A percentile compares a stretch with the other conserved stretches of the same genome.
phyloP scores from a whole-genome alignment of 163 green algal genomes.

The Prototheca stagnorum region DNA sequence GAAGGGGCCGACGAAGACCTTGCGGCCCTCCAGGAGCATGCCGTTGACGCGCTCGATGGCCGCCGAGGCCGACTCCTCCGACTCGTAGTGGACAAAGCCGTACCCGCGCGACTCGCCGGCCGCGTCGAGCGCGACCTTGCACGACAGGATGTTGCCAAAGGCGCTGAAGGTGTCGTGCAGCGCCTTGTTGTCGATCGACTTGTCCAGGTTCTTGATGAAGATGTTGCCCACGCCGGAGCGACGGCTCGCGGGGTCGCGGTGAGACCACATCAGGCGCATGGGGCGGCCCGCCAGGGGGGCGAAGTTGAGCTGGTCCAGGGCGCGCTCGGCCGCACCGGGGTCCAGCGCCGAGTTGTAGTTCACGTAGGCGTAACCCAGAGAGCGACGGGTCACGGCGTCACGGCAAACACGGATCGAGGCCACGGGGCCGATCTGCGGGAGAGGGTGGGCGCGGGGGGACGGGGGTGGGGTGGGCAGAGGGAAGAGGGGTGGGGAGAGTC shows the following conservation, averaged over 20 bases:
- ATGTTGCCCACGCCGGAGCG: slow-evolving; percentile 82
- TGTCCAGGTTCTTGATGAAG: slow-evolving; percentile 99
- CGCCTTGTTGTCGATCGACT: slow-evolving; percentile 90
- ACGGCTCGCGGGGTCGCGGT: slow-evolving; percentile 74
- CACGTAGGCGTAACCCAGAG: slow-evolving; percentile 96
- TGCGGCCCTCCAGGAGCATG: slow-evolving; percentile 87
- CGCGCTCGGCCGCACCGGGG: slow-evolving; percentile 9
- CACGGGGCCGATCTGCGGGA: slow-evolving; percentile 80
- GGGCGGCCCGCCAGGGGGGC: slow-evolving; percentile 62
- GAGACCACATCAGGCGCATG: slow-evolving; percentile 96
- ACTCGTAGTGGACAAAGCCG: slow-evolving; percentile 69
- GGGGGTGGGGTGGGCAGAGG: background rate
- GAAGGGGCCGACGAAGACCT: slow-evolving; percentile 88
- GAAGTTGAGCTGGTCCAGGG: slow-evolving; percentile 75
- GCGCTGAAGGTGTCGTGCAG: slow-evolving; percentile 94
- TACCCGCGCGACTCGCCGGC: slow-evolving; percentile 56
- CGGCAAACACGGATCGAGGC: slow-evolving; percentile 95
- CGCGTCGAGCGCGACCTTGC: slow-evolving; percentile 60
- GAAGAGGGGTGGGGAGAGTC: background rate
- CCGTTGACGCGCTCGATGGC: slow-evolving; percentile 84
- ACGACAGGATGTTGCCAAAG: slow-evolving; percentile 91
- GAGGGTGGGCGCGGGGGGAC: background rate
- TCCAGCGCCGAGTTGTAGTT: slow-evolving; percentile 80
- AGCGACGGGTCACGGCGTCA: slow-evolving; percentile 90
- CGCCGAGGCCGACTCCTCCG: slow-evolving; percentile 43